Percentiles rank a stretch among this genome's conserved stretches.
Conservation (phyloP, 805 yeast species). For the Teunomyces pallodes region DNA sequence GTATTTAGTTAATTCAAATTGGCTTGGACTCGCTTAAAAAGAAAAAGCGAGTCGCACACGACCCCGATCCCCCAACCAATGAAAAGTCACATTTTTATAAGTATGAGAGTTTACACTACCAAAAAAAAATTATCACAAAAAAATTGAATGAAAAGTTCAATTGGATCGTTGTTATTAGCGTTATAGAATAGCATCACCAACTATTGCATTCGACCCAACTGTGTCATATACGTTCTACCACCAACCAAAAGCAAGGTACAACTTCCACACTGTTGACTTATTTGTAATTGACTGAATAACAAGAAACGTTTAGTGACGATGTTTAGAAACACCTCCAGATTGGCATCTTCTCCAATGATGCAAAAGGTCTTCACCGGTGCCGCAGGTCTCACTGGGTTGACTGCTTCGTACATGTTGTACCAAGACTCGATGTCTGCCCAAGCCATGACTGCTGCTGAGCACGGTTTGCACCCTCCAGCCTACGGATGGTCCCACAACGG, state of each 20-base stretch:
- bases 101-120: conserved; percentile 2
- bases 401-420: conserved; percentile 79
- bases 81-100: conserved; percentile 4
- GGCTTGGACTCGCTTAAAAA: neutral
- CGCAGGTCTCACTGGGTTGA: conserved; percentile 71
- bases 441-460: conserved; percentile 99
- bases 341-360: conserved; percentile 11
- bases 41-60: neutral
- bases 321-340: conserved; percentile 2
- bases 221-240: neutral
- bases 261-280: neutral
- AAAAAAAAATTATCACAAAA: conserved; percentile 3
- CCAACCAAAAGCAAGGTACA: neutral
- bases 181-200: conserved; percentile 4
- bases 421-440: conserved; percentile 82
- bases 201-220: neutral
- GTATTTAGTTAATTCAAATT: too few species aligned
- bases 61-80: conserved; percentile 1
- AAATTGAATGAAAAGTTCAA: conserved; percentile 4
- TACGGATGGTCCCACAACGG: conserved; percentile 94
- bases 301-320: neutral
- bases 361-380: conserved; percentile 59
- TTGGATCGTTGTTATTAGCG: conserved; percentile 4
- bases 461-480: conserved; percentile 94
- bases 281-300: neutral